phyloP scores from a whole-genome alignment of 805 yeast genomes.

The Zygotorulaspora florentina region DNA sequence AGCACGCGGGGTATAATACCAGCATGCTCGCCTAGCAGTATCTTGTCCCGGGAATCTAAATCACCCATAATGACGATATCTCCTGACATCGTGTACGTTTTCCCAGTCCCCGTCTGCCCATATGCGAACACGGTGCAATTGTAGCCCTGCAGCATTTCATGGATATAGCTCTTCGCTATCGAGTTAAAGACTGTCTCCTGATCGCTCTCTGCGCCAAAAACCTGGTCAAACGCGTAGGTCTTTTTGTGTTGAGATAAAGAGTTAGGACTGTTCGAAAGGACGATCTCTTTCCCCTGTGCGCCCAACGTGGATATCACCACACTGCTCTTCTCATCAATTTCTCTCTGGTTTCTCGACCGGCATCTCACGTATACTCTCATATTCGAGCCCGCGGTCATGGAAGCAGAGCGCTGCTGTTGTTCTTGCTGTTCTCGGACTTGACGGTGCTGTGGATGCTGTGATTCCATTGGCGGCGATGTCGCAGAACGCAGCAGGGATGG shows the following conservation, averaged over 20 bases:
- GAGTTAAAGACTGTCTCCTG: slow-evolving; percentile 63
- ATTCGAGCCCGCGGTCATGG: slow-evolving; percentile 27
- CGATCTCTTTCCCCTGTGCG: slow-evolving; percentile 43
- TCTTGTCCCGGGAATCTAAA: slow-evolving; percentile 24
- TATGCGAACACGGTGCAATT: slow-evolving; percentile 80
- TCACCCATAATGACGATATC: slow-evolving; percentile 46
- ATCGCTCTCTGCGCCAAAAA: slow-evolving; percentile 76
- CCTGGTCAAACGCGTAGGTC: slow-evolving; percentile 69
- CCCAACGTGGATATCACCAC: slow-evolving; percentile 52
- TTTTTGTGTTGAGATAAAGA: slow-evolving; percentile 34
- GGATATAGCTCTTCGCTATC: slow-evolving; percentile 52
- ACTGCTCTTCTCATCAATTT: slow-evolving; percentile 50
- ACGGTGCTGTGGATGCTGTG: neutral
- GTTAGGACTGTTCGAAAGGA: slow-evolving; percentile 34
- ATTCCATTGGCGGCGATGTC: slow-evolving; percentile 1
- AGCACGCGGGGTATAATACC: slow-evolving; percentile 63
- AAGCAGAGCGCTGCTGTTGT: neutral
- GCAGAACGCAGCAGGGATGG: neutral
- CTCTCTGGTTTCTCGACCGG: slow-evolving; percentile 52
- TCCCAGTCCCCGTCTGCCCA: slow-evolving; percentile 88
- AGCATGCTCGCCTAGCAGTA: slow-evolving; percentile 42
- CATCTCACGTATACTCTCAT: slow-evolving; percentile 56
- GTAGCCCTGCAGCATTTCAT: slow-evolving; percentile 67
- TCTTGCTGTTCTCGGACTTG: neutral
- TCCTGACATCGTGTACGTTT: slow-evolving; percentile 72